phyloP scores from a whole-genome alignment of 768 basidiomycete species.

The Agaricus subrufescens region DNA sequence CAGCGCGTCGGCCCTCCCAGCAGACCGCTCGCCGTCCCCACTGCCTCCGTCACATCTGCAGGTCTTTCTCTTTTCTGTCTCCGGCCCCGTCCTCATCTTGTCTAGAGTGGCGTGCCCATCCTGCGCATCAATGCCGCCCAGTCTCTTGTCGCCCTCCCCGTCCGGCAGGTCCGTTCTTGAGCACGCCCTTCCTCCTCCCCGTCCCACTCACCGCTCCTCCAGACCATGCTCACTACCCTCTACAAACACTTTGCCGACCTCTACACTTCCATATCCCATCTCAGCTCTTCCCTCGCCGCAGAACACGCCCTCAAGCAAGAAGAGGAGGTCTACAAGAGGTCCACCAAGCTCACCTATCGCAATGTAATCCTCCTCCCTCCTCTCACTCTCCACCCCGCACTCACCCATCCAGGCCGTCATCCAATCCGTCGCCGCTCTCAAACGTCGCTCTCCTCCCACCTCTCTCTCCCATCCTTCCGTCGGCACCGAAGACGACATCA shows the following conservation, averaged over 20 bases:
- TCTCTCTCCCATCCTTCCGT: constrained; percentile 64
- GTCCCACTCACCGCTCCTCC: constrained; percentile 5
- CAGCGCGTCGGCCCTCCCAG: constrained; percentile 44
- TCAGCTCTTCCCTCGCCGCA: constrained; percentile 58
- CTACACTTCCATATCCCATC: constrained; percentile 51
- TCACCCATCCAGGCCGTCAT: constrained; percentile 40
- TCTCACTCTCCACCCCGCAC: neutral
- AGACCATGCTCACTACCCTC: constrained; percentile 69
- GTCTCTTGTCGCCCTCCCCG: constrained; percentile 68
- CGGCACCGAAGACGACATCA: constrained; percentile 67
- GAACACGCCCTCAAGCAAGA: constrained; percentile 84
- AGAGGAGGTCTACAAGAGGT: constrained; percentile 68
- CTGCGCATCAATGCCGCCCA: constrained; percentile 62
- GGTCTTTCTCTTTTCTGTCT: constrained; percentile 3
- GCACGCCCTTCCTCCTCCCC: neutral
- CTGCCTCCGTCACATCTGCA: constrained; percentile 31
- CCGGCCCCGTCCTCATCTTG: neutral
- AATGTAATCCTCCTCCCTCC: constrained; percentile 41
- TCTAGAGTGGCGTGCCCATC: constrained; percentile 57
- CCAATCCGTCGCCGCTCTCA: constrained; percentile 44
- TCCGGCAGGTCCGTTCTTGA: constrained; percentile 55
- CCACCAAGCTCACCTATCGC: constrained; percentile 78
- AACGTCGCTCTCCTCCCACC: constrained; percentile 50
- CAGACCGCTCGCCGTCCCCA: constrained; percentile 38
- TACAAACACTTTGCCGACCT: constrained; percentile 69